These are phyloP conservation scores for Vigna unguiculata DNA, from an alignment of 306 rosid species.

Conservation along the genomic window DNA sequence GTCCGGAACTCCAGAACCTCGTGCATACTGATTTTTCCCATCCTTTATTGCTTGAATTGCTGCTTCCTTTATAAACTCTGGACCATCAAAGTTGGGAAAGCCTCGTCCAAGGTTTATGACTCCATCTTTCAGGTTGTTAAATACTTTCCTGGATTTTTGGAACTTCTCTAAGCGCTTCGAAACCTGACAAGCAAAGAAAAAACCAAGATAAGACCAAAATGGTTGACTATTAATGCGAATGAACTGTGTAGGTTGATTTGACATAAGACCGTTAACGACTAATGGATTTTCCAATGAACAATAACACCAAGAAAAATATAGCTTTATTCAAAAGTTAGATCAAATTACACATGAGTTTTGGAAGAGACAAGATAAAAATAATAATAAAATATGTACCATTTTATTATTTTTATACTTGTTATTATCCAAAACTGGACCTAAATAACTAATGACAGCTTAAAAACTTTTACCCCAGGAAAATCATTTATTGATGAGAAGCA, in stretches of 20 bases:
- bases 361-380: too few relatives aligned
- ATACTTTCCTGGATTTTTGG: slow-evolving; percentile 21
- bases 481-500: too few relatives aligned
- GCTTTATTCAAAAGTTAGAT: background rate
- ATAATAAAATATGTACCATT: too few relatives aligned
- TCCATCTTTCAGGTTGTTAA: slow-evolving; percentile 65
- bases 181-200: slow-evolving; percentile 57
- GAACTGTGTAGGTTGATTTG: too few relatives aligned
- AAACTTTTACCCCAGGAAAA: too few relatives aligned
- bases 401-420: too few relatives aligned
- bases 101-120: slow-evolving; percentile 92
- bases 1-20: slow-evolving; percentile 77
- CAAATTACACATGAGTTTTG: background rate
- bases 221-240: too few relatives aligned
- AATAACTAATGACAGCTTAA: too few relatives aligned
- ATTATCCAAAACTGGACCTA: too few relatives aligned
- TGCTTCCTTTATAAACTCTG: slow-evolving; percentile 61
- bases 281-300: background rate
- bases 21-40: slow-evolving; percentile 88
- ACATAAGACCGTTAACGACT: too few relatives aligned
- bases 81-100: slow-evolving; percentile 66
- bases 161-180: slow-evolving; percentile 88
- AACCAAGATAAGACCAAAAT: background rate
- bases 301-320: background rate
- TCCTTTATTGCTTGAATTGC: slow-evolving; percentile 82